phyloP scores from a whole-genome alignment of 2,329 filamentous ascomycete genomes.

The Colletotrichum shisoi region DNA sequence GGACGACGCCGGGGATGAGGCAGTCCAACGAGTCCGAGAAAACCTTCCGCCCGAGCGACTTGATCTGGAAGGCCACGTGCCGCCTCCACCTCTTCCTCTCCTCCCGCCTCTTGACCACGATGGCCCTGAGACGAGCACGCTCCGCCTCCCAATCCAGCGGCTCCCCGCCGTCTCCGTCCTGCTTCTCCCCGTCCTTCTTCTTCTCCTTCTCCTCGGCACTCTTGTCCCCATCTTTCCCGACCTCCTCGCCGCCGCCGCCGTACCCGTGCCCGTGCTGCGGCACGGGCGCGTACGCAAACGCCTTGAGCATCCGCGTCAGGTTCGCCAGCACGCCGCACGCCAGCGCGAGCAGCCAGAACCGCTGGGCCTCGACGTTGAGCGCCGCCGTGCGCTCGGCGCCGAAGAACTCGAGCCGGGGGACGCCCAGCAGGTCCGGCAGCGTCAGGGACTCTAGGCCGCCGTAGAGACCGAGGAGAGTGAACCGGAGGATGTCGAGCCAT shows the following conservation, averaged over 20 bases:
- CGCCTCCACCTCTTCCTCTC: constrained; percentile 46
- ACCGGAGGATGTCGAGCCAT: constrained; percentile 64
- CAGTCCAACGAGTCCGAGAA: constrained; percentile 69
- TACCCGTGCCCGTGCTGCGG: constrained; percentile 46
- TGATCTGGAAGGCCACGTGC: constrained; percentile 46
- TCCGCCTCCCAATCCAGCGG: constrained; percentile 44
- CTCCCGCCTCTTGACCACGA: constrained; percentile 48
- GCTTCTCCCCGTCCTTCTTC: constrained; percentile 10
- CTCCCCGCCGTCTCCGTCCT: constrained; percentile 26
- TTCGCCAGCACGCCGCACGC: constrained; percentile 58
- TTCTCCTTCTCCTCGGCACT: constrained; percentile 36
- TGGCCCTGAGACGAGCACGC: constrained; percentile 48
- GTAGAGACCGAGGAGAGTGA: constrained; percentile 71
- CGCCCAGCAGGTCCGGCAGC: constrained; percentile 62
- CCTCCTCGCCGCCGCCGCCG: constrained; percentile 41
- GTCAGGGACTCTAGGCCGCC: constrained; percentile 71
- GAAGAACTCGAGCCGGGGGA: constrained; percentile 61
- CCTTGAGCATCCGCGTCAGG: constrained; percentile 52
- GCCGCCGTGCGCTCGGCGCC: constrained; percentile 56
- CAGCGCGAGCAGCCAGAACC: constrained; percentile 74
- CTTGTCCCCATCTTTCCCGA: not conserved
- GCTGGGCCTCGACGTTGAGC: constrained; percentile 67
- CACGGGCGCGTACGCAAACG: constrained; percentile 50
- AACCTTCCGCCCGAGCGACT: constrained; percentile 56
- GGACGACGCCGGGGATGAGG: constrained; percentile 64